Conservation (phyloP, 2,329 filamentous ascomycete genomes). For the Didymella exigua region DNA sequence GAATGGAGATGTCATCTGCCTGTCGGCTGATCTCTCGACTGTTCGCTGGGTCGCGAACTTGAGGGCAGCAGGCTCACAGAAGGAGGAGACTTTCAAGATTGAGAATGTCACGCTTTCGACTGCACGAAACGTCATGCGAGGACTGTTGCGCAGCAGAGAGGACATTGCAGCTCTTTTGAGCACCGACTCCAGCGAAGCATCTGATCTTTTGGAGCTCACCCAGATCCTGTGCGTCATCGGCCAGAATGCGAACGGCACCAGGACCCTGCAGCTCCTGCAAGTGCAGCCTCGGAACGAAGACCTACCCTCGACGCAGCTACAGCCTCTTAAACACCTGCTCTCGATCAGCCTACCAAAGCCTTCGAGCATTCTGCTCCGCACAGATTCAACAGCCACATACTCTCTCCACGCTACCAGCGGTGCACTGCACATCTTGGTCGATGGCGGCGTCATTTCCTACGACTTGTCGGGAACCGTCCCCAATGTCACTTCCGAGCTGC, state of each 20-base stretch:
- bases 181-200: conserved; percentile 29
- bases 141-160: conserved; percentile 52
- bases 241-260: conserved; percentile 23
- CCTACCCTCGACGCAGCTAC: conserved; percentile 34
- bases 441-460: conserved; percentile 63
- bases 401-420: conserved; percentile 68
- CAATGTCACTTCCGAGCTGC: conserved; percentile 59
- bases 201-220: conserved; percentile 43
- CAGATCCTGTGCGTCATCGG: conserved; percentile 44
- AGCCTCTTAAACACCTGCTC: conserved; percentile 42
- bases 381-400: conserved; percentile 45
- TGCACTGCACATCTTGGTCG: conserved; percentile 64
- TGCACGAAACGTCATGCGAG: conserved; percentile 49
- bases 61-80: conserved; percentile 21
- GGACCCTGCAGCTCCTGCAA: conserved; percentile 35
- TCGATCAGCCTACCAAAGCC: conserved; percentile 37
- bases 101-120: conserved; percentile 45
- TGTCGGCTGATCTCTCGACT: conserved; percentile 60
- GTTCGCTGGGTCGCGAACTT: conserved; percentile 43
- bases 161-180: conserved; percentile 52
- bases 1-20: conserved; percentile 65
- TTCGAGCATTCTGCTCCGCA: conserved; percentile 11
- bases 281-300: conserved; percentile 42
- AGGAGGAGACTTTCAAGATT: conserved; percentile 28
- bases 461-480: conserved; percentile 68